Evolutionary conservation across 1,284 basidiomycete species (phyloP).

Genomic region (Anthracocystis setariae): DNA sequence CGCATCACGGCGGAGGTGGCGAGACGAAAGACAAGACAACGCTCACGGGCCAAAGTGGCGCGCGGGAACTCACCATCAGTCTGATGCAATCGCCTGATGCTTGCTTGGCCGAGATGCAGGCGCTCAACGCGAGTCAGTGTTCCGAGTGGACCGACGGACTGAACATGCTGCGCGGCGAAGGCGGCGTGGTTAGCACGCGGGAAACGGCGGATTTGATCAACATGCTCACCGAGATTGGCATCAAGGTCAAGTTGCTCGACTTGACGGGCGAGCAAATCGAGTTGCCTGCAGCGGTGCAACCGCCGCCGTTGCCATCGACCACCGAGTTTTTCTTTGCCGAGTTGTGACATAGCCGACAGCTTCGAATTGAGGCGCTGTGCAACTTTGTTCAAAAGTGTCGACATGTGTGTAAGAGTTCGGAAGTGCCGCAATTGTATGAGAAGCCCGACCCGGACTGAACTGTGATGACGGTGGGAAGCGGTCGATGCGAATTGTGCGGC

Average conservation of each 20-base stretch:
- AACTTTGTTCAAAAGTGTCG: too few species aligned
- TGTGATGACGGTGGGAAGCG: too few species aligned
- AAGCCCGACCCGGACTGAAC: too few species aligned
- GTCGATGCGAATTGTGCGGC: neutral
- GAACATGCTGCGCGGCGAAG: conserved; percentile 74
- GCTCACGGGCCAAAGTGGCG: neutral
- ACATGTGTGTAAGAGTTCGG: too few species aligned
- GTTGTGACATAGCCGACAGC: conserved; percentile 19
- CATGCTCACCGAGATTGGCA: conserved; percentile 84
- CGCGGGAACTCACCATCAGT: conserved; percentile 43
- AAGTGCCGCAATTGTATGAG: too few species aligned
- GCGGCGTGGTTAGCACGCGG: conserved; percentile 57
- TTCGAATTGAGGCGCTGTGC: too few species aligned
- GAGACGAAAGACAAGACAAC: conserved; percentile 8
- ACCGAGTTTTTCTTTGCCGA: conserved; percentile 65
- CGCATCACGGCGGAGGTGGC: conserved; percentile 13
- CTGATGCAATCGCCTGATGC: conserved; percentile 51
- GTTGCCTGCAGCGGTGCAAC: conserved; percentile 41
- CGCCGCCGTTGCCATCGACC: conserved; percentile 52
- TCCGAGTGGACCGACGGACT: conserved; percentile 97
- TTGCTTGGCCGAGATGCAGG: conserved; percentile 84
- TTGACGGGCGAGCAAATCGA: conserved; percentile 59
- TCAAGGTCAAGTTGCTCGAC: conserved; percentile 88
- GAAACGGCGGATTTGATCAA: conserved; percentile 63
- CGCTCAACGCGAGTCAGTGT: conserved; percentile 83